Evolutionary conservation across 139 green algal species (phyloP), one percentile per base, ranked within the genome.

Genomic region (Tetradesmus obliquus): DNA sequence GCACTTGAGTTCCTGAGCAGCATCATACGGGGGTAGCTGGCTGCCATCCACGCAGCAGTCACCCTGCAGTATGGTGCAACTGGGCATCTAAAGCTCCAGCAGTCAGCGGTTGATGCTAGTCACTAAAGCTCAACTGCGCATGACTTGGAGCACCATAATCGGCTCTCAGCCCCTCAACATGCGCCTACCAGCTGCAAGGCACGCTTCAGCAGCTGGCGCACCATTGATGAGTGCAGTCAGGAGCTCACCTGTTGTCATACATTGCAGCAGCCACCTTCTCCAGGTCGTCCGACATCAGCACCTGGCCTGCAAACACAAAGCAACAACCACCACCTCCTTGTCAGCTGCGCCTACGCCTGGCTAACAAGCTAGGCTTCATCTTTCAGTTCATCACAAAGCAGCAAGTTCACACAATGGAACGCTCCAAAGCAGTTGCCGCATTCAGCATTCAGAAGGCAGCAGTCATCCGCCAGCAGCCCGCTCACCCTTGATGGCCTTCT

Each of bases 261-360:
- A 94, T 94, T 22, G 89, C 83, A 54, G 55, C 24, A 24, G 79
- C 87, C 69, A 94, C 87, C 51, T 90, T 90, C 8, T 95, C 91
- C 60, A 96, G 82, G 53, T 98, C 96, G 32, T 84, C 90, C 74
- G 89, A 95, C 95, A 98, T 97, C 32, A 98, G 93, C 32, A 97
- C 95, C 83, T 96, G 89, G 6, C 95, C 93, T 62, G 66, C 32
- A 57, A 9, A 80, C 15, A 24, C 5, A 3, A 7, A 87, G 32
- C 82, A 87, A 7, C 82, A 62, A 55, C 24, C n/a, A 82, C n/a
- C 1, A 54, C 4, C 5, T 54, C 24, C 15, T 72, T 72, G 12
- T 72, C 60, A 72, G 12, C 12, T 13, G 10, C 60, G 60, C 60
- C 10, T 19, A 13, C 60, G 60, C 12, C 1, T 0, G 60, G 10